phyloP scores from a whole-genome alignment of 176 grass and related monocot genomes.

The Alopecurus myosuroides region DNA sequence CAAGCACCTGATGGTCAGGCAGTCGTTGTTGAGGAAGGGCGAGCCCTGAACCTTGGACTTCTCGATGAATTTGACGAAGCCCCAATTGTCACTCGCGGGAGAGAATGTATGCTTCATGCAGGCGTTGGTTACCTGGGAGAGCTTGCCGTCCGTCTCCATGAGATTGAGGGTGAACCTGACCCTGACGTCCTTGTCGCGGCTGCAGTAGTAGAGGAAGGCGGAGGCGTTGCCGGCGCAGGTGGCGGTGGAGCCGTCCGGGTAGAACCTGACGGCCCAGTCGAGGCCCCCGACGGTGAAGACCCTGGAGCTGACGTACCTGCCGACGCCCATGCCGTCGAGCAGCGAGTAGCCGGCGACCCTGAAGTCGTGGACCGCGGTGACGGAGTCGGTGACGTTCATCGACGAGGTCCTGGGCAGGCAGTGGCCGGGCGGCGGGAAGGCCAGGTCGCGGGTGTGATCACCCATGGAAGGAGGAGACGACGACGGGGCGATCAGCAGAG shows the following conservation, averaged over 20 bases:
- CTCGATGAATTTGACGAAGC: slow-evolving; percentile 40
- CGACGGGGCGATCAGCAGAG: neutral
- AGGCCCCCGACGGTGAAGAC: slow-evolving; percentile 39
- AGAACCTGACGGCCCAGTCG: slow-evolving; percentile 42
- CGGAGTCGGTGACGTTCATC: slow-evolving; percentile 24
- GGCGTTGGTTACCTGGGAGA: slow-evolving; percentile 15
- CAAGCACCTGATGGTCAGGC: slow-evolving; percentile 37
- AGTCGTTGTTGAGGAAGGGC: slow-evolving; percentile 23
- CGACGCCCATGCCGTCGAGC: slow-evolving; percentile 29
- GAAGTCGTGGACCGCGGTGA: slow-evolving; percentile 39
- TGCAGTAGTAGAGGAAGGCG: slow-evolving; percentile 33
- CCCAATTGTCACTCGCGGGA: slow-evolving; percentile 16
- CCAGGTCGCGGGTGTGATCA: neutral
- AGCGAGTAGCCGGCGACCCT: slow-evolving; percentile 29
- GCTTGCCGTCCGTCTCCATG: slow-evolving; percentile 3
- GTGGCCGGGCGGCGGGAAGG: neutral
- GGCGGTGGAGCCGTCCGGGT: slow-evolving; percentile 22
- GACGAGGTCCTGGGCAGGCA: slow-evolving; percentile 25
- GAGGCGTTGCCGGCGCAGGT: slow-evolving; percentile 18
- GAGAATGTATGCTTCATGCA: slow-evolving; percentile 36
- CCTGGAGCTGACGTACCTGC: slow-evolving; percentile 31
- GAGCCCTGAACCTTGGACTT: slow-evolving; percentile 24
- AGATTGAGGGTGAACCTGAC: slow-evolving; percentile 21
- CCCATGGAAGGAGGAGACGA: neutral
- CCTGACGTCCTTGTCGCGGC: slow-evolving; percentile 3